A percentile compares a stretch with the other conserved stretches of the same genome.
Conservation (phyloP, 306 rosid genomes). For the Sicyos edulis region DNA sequence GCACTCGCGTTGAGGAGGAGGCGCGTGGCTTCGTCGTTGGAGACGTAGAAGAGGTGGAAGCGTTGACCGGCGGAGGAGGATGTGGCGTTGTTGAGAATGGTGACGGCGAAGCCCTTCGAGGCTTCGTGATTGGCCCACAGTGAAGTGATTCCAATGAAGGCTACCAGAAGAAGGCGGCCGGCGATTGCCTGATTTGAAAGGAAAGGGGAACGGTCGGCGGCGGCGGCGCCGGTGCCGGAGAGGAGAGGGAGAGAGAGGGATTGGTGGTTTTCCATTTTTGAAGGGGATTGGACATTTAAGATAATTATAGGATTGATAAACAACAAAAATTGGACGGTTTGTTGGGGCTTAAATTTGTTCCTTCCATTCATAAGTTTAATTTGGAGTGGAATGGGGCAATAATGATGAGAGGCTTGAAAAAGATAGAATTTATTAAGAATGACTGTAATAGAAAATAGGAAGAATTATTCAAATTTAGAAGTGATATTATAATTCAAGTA, state of each 20-base stretch:
- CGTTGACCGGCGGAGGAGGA: conserved; percentile 33
- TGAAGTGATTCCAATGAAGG: conserved; percentile 34
- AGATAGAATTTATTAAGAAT: too few relatives aligned
- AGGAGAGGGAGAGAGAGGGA: conserved; percentile 12
- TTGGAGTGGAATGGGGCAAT: too few relatives aligned
- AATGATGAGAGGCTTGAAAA: too few relatives aligned
- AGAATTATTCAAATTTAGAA: too few relatives aligned
- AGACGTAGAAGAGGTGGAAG: conserved; percentile 51
- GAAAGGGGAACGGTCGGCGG: conserved; percentile 3
- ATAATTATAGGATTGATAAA: conserved; percentile 1
- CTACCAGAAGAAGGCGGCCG: conserved; percentile 28
- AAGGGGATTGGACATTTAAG: neutral
- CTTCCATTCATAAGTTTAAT: too few relatives aligned
- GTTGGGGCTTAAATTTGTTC: neutral
- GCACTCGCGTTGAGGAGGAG: conserved; percentile 37
- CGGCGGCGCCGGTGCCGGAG: neutral
- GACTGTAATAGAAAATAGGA: too few relatives aligned
- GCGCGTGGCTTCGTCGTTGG: conserved; percentile 51
- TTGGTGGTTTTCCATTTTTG: conserved; percentile 7
- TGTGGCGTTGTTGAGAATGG: conserved; percentile 37
- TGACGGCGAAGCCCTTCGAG: conserved; percentile 49
- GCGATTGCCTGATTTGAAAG: conserved; percentile 23
- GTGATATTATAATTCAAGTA: too few relatives aligned
- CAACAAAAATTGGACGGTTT: neutral
- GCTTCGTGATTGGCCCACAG: conserved; percentile 59